Evolutionary conservation across 2,329 filamentous ascomycete species (phyloP), one percentile per base, ranked within the genome.

Genomic region (Ceratocystis eucalypticola): DNA sequence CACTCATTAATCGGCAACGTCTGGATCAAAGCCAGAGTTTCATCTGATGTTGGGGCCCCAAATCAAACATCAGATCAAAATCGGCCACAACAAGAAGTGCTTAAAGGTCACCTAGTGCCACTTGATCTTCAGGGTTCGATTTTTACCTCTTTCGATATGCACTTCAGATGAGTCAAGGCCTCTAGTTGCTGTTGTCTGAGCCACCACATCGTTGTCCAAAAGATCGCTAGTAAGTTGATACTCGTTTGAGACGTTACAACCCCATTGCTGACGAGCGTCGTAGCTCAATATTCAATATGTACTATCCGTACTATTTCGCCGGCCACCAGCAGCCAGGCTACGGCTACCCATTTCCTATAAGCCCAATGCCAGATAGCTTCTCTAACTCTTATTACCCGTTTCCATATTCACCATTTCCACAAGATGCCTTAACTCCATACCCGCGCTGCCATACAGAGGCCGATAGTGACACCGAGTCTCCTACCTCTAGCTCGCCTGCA

Each of bases 221-320:
- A 41, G 37, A 41, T 12, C 37, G 10, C 37, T 12, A 41, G 46
- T 50, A 50, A 22, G 46, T 22, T 50, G n/a, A n/a, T 22, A 8
- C 46, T n/a, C 17, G 17, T 22, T 50, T 7, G 17, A 20, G n/a
- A 20, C 10, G 17, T 5, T 22, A 17, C 22, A 8, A 50, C 8
- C 53, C 8, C 17, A 3, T 6, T 17, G 15, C 53, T 59, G 30
- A 59, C 53, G 25, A 59, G 15, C n/a, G 17, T 8, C 53, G n/a
- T 30, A 10, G 17, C 12, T n/a, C 53, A 59, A 30, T 17, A 3
- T 59, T 15, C 53, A 37, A 5, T 1, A 59, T 59, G 53, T 59
- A 30, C 53, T 17, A 59, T 59, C 53, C 53, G 53, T 59, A 59
- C 53, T 59, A 59, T 8, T 59, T 59, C 15, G 12, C 53, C 17